Conservation (phyloP, 164 flowering plant species). For the Stephania cephalantha region DNA sequence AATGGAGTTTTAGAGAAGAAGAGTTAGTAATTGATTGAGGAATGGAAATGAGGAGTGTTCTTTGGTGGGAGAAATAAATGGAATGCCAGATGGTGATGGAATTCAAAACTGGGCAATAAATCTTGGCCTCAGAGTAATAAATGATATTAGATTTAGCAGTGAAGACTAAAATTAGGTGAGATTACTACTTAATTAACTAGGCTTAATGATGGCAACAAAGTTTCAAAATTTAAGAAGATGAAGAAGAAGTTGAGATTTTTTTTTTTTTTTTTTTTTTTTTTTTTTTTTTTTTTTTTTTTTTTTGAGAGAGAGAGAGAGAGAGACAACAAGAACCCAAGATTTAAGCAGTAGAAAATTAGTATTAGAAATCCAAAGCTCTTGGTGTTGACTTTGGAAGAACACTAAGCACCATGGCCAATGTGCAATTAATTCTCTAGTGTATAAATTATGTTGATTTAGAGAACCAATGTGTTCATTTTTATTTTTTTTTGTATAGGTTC, state of each 20-base stretch:
- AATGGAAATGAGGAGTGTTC: neutral
- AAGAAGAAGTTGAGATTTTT: neutral
- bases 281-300: neutral
- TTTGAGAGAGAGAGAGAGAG: no score
- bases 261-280: no score
- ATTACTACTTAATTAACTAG: neutral
- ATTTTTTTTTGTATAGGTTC: neutral
- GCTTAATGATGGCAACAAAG: slow-evolving; percentile 1
- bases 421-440: slow-evolving; percentile 20
- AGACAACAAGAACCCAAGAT: slow-evolving; percentile 4
- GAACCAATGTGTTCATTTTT: neutral
- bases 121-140: slow-evolving; percentile 4
- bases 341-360: neutral
- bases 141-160: slow-evolving; percentile 8
- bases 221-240: neutral
- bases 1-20: slow-evolving; percentile 16
- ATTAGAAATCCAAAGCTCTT: slow-evolving; percentile 17
- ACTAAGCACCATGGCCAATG: slow-evolving; percentile 32
- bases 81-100: slow-evolving; percentile 19
- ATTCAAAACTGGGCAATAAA: slow-evolving; percentile 26
- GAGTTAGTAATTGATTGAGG: slow-evolving; percentile 1
- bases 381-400: slow-evolving; percentile 31
- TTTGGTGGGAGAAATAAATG: slow-evolving; percentile 32
- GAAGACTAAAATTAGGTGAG: neutral
- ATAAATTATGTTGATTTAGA: neutral